Evolutionary conservation across 768 basidiomycete species (phyloP), one percentile per base, ranked within the genome.

Genomic region (Tylopilus subfusipes): DNA sequence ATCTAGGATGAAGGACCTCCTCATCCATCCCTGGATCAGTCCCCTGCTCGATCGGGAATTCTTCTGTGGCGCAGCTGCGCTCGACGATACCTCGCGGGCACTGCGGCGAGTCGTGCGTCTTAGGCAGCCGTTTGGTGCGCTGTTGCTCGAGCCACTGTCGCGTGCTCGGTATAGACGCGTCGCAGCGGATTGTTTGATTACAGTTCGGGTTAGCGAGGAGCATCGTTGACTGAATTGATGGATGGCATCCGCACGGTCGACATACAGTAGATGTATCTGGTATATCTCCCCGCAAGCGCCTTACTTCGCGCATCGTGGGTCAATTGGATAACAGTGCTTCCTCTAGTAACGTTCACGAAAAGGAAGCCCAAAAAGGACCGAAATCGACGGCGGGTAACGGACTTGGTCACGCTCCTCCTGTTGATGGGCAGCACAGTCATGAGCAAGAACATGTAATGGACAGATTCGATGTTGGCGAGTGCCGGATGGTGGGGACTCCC

Each of bases 21-120:
- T 18, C 21, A n/a, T 53, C 13, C 53, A 63, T 48, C 62, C 62
- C 2, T 63, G 57, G 58, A 56, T 63, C 50, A 30, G 40, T 2
- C 25, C 53, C 0, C 24, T 60, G 3, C 53, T 53, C 24, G 56
- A 55, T 11, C 50, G 49, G 11, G 55, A 55, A 12, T 48, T 39
- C 25, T 11, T 8, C 5, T 4, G 22, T 1, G 33, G 47, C 4
- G 30, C 5, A 1, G 16, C 18, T 12, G 31, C 14, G 18, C 22
- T 45, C 0, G 45, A 57, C 31, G 13, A 13, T 25, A 36, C 18
- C 2, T 42, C 42, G 2, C 38, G 12, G 2, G 54, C 51, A 5
- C 48, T 42, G 1, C 44, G 60, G 4, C 11, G 51, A 0, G 24
- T 57, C 13, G 49, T 39, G 7, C 52, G 59, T 12, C 38, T 60